Evolutionary conservation across 140 eudicot species (phyloP), one percentile per base, ranked within the genome.

Genomic region (Flaveria floridana): DNA sequence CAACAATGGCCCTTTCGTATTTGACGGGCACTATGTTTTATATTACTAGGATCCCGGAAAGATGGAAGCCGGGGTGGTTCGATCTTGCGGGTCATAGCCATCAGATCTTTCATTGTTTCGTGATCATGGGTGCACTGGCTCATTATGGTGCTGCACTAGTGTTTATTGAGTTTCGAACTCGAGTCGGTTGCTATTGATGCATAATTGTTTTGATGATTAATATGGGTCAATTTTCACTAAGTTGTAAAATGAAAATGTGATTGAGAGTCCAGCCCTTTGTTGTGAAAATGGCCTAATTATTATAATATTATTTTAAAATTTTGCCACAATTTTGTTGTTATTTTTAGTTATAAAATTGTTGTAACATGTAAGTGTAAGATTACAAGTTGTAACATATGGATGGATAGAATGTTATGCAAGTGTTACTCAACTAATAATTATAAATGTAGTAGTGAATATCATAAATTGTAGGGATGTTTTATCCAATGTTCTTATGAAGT

Each of bases 81-180:
- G 98, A 93, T 69, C 74, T 93, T 8, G 95, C 96, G 4, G 98
- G 98, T 6, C 98, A 93, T 59, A 93, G 98, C 51, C 98, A 93
- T 59, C 97, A 93, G 58, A 93, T 93, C 39, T 93, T 93, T 66
- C 98, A 93, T 68, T 87, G 88, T 73, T 90, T 93, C 79, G 98
- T 93, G 75, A 85, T 93, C 19, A 56, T 86, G 88, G 98, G 98
- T 41, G 98, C 98, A 14, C 62, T 93, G 85, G 90, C 97, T 51
- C 98, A 93, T 74, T 93, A 93, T 75, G 97, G 88, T 18, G 98
- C 96, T 50, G 97, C 98, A 16, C 88, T 78, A 13, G 79, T 86
- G 64, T 93, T 93, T 74, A 73, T 90, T 28, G 88, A 80, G 72
- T 90, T 70, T 69, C 82, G 96, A 1, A 80, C 84, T 47, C 78